A percentile compares a stretch with the other conserved stretches of the same genome.
Evolutionary conservation across 441 rosid genomes (phyloP).

Genomic region (Isatis lusitanica): DNA sequence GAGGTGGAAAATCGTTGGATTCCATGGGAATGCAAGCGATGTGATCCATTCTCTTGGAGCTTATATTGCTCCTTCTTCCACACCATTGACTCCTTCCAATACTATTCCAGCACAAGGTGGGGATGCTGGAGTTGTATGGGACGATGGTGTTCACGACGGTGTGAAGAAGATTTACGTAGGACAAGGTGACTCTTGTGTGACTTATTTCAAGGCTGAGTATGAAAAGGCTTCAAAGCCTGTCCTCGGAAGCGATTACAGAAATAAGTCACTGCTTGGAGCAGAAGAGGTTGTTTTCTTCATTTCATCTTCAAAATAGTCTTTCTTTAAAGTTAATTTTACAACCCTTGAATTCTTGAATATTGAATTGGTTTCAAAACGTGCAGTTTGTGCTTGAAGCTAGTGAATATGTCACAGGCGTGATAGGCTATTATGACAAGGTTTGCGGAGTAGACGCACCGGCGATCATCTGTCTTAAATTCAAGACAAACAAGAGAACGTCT

Average conservation of each 20-base stretch:
- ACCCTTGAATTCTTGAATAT: not conserved
- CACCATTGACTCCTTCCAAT: conserved; percentile 24
- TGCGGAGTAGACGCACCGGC: conserved; percentile 10
- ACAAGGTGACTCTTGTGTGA: conserved; percentile 32
- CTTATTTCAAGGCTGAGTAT: conserved; percentile 23
- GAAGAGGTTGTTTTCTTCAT: conserved; percentile 28
- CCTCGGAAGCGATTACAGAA: conserved; percentile 24
- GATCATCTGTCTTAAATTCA: conserved; percentile 19
- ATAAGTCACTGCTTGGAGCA: conserved; percentile 25
- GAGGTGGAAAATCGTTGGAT: conserved; percentile 31
- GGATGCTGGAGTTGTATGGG: conserved; percentile 27
- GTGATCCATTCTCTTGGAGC: conserved; percentile 30
- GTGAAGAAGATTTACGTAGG: conserved; percentile 29
- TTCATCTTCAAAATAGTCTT: not conserved
- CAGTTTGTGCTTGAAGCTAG: conserved; percentile 30
- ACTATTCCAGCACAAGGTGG: conserved; percentile 31
- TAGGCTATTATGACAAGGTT: conserved; percentile 25
- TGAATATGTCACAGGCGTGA: conserved; percentile 24
- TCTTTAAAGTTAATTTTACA: not conserved
- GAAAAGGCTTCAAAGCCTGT: conserved; percentile 10
- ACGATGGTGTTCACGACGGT: conserved; percentile 27
- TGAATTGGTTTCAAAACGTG: conserved; percentile 25
- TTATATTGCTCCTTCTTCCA: conserved; percentile 14
- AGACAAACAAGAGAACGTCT: conserved; percentile 31
- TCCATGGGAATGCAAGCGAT: conserved; percentile 34